A percentile compares a stretch with the other conserved stretches of the same genome.
Conservation (phyloP, 495 filamentous ascomycete genomes). For the Penicillium samsonianum region DNA sequence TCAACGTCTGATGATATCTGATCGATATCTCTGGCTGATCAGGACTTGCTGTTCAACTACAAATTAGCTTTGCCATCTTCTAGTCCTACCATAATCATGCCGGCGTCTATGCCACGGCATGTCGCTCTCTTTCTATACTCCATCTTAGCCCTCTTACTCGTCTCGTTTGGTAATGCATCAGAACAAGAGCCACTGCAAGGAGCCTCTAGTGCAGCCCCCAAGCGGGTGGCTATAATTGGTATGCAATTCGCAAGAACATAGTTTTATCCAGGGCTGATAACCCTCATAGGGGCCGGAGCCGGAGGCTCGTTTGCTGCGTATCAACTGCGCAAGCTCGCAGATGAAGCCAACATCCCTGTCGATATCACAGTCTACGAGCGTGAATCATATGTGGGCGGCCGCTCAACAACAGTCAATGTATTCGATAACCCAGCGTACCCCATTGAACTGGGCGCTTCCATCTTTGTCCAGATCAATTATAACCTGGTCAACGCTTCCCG, state of each 20-base stretch:
- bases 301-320: slow-evolving; percentile 87
- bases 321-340: slow-evolving; percentile 70
- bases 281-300: slow-evolving; percentile 77
- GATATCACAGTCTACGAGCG: slow-evolving; percentile 92
- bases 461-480: slow-evolving; percentile 85
- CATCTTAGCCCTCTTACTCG: slow-evolving; percentile 18
- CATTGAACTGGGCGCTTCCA: slow-evolving; percentile 86
- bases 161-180: slow-evolving; percentile 24
- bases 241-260: slow-evolving; percentile 5
- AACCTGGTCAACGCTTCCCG: slow-evolving; percentile 77
- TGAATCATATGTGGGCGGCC: slow-evolving; percentile 76
- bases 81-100: background rate
- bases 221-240: slow-evolving; percentile 53
- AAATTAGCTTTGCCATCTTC: background rate
- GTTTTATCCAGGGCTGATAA: slow-evolving; percentile 2
- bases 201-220: slow-evolving; percentile 25
- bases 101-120: background rate
- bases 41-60: background rate
- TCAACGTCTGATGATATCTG: background rate
- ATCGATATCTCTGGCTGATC: background rate
- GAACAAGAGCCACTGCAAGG: slow-evolving; percentile 30
- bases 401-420: slow-evolving; percentile 84
- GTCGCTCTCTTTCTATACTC: slow-evolving; percentile 9
- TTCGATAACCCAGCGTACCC: slow-evolving; percentile 68
- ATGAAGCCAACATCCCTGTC: slow-evolving; percentile 50